Percentiles rank a stretch among this genome's conserved stretches.
Evolutionary conservation across 805 yeast genomes (phyloP).

Genomic region (Ogataea ganodermae): DNA sequence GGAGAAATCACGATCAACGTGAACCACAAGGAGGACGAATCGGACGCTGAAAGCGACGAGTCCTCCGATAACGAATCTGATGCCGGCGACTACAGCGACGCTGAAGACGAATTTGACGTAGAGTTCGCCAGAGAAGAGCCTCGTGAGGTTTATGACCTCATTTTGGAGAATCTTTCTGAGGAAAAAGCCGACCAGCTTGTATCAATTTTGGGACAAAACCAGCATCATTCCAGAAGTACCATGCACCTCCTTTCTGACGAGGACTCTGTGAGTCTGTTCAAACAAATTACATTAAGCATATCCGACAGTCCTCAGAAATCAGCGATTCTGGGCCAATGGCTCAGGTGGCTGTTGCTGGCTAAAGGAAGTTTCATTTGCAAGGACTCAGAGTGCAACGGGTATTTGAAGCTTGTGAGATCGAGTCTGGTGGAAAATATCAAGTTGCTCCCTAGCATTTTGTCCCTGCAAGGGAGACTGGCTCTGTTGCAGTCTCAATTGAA

Average conservation of each 20-base stretch:
- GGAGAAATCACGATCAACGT: slow-evolving; percentile 24
- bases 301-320: slow-evolving; percentile 53
- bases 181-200: slow-evolving; percentile 35
- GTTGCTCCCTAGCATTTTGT: slow-evolving; percentile 64
- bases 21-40: slow-evolving; percentile 16
- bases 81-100: slow-evolving; percentile 16
- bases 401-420: slow-evolving; percentile 57
- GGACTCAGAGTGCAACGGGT: slow-evolving; percentile 51
- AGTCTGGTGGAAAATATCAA: slow-evolving; percentile 57
- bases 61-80: slow-evolving; percentile 23
- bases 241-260: slow-evolving; percentile 53
- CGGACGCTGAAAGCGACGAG: slow-evolving; percentile 15
- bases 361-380: slow-evolving; percentile 67
- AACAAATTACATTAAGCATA: slow-evolving; percentile 46
- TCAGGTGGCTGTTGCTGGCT: slow-evolving; percentile 73
- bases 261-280: slow-evolving; percentile 46
- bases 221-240: slow-evolving; percentile 52
- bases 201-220: slow-evolving; percentile 32
- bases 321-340: slow-evolving; percentile 59
- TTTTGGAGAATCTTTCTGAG: slow-evolving; percentile 25
- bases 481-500: slow-evolving; percentile 74
- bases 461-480: slow-evolving; percentile 84
- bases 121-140: slow-evolving; percentile 29
- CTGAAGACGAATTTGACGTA: slow-evolving; percentile 18
- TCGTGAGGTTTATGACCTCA: slow-evolving; percentile 25